These are phyloP conservation scores for Craterostigma plantagineum DNA, from an alignment of 257 asterid species.

Conservation along the genomic window DNA sequence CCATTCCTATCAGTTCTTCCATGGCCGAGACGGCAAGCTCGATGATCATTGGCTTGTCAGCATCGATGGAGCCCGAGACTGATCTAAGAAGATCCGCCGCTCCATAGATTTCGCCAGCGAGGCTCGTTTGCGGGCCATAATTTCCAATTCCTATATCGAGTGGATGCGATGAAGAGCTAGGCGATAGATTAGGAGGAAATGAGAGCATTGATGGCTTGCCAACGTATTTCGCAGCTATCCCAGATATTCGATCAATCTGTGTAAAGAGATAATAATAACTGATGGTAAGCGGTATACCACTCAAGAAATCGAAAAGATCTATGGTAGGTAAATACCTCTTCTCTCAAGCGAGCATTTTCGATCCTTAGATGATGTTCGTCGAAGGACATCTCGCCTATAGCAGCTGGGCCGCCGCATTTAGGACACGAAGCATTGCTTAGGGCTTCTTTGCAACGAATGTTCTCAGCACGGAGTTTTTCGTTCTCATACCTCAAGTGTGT, in stretches of 20 bases:
- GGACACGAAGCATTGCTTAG: conserved; percentile 58
- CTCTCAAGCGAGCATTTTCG: conserved; percentile 57
- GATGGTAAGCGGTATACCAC: too few relatives aligned
- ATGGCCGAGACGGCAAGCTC: conserved; percentile 76
- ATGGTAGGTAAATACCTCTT: too few relatives aligned
- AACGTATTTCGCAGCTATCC: conserved; percentile 55
- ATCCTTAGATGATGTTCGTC: conserved; percentile 64
- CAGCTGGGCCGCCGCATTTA: conserved; percentile 65
- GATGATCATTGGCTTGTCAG: conserved; percentile 50
- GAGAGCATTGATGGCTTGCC: conserved; percentile 41
- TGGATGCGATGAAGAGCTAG: conserved; percentile 21
- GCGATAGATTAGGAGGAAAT: conserved; percentile 24
- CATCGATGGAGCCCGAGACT: conserved; percentile 39
- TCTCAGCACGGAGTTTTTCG: conserved; percentile 58
- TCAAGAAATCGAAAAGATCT: too few relatives aligned
- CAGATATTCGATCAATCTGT: conserved; percentile 64
- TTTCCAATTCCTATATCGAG: conserved; percentile 38
- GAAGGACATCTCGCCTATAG: conserved; percentile 64
- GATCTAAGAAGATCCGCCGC: conserved; percentile 46
- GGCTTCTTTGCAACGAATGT: conserved; percentile 55
- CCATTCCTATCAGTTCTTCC: conserved; percentile 57
- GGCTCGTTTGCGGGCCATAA: conserved; percentile 20
- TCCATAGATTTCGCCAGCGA: conserved; percentile 29
- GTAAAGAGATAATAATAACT: background rate
- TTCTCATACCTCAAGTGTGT: conserved; percentile 41